phyloP scores from a whole-genome alignment of 2,329 filamentous ascomycete species.

The Penicillium sp. region DNA sequence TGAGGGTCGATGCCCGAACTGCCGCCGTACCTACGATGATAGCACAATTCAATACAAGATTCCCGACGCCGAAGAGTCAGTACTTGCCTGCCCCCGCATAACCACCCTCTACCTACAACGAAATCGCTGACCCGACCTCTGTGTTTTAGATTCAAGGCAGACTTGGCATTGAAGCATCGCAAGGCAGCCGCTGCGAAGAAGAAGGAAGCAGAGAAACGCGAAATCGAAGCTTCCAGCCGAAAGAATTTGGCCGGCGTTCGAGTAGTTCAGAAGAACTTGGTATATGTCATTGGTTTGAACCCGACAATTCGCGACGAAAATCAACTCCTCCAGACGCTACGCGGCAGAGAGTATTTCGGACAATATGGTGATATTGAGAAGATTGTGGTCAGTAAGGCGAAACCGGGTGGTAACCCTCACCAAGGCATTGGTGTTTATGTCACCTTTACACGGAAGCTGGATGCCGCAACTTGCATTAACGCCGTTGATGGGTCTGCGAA shows the following conservation, averaged over 20 bases:
- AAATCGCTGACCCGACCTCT: slow-evolving; percentile 24
- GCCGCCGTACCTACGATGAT: slow-evolving; percentile 91
- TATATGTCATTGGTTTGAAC: slow-evolving; percentile 94
- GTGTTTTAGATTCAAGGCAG: slow-evolving; percentile 52
- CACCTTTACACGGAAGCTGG: slow-evolving; percentile 91
- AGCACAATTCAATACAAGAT: slow-evolving; percentile 97
- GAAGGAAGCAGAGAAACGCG: slow-evolving; percentile 93
- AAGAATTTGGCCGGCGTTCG: slow-evolving; percentile 95
- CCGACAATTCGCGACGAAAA: slow-evolving; percentile 92
- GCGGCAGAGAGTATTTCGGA: slow-evolving; percentile 91
- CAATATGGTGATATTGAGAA: slow-evolving; percentile 99
- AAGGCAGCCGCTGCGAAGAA: slow-evolving; percentile 89
- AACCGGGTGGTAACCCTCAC: slow-evolving; percentile 70
- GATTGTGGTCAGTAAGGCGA: slow-evolving; percentile 96
- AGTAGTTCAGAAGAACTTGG: slow-evolving; percentile 97
- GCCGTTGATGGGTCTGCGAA: slow-evolving; percentile 93
- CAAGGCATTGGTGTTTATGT: slow-evolving; percentile 96
- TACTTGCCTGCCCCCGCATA: slow-evolving; percentile 25
- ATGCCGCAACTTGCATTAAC: slow-evolving; percentile 85
- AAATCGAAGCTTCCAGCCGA: slow-evolving; percentile 91
- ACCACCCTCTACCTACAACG: slow-evolving; percentile 13
- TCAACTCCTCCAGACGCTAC: slow-evolving; percentile 78
- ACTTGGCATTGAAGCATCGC: slow-evolving; percentile 71
- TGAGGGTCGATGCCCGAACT: slow-evolving; percentile 97
- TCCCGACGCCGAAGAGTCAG: slow-evolving; percentile 91